phyloP scores from a whole-genome alignment of 306 rosid genomes.

The Rosa multiflora region DNA sequence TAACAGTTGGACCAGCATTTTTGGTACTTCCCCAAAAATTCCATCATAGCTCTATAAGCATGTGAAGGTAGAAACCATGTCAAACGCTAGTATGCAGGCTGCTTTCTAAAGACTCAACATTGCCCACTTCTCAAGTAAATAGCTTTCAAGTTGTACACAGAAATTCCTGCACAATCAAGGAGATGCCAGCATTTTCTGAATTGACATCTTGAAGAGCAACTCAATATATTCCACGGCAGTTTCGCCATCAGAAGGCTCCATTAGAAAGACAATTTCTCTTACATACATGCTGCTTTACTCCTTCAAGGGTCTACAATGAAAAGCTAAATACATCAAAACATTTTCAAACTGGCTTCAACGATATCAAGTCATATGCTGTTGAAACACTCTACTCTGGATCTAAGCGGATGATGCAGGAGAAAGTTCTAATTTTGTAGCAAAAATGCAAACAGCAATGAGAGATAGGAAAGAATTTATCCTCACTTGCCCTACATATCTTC shows the following conservation, averaged over 20 bases:
- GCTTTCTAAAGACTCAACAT: conserved; percentile 83
- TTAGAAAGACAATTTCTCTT: conserved; percentile 50
- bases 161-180: conserved; percentile 83
- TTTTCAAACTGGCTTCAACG: background rate
- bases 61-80: conserved; percentile 90
- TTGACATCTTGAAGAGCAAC: conserved; percentile 82
- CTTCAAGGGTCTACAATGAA: background rate
- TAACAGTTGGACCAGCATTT: conserved; percentile 14
- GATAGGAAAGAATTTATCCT: no score
- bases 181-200: conserved; percentile 85
- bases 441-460: no score
- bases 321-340: background rate
- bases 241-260: conserved; percentile 80
- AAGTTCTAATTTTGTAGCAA: no score
- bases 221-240: conserved; percentile 96
- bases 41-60: conserved; percentile 78
- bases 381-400: no score
- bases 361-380: no score
- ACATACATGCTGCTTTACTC: background rate
- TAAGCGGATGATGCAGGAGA: no score
- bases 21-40: conserved; percentile 78
- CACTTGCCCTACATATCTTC: background rate
- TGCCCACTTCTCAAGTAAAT: conserved; percentile 71
- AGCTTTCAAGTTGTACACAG: conserved; percentile 65
- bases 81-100: conserved; percentile 87